Percentiles rank a stretch among this genome's conserved stretches.
phyloP scores from a whole-genome alignment of 345 rosid genomes.

The Luvunga scandens region DNA sequence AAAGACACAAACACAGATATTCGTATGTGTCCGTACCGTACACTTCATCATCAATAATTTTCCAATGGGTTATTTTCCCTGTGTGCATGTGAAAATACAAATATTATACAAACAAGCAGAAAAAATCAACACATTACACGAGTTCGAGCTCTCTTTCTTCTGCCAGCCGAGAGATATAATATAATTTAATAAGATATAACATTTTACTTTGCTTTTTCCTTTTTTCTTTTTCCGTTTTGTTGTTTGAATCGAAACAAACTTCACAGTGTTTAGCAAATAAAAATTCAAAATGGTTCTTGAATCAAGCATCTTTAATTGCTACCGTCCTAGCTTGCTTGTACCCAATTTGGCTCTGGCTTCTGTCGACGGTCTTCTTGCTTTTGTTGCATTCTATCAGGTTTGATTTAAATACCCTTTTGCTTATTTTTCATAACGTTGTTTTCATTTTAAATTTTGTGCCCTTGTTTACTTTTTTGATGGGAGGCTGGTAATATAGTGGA shows the following conservation, averaged over 20 bases:
- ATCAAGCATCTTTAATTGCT: constrained; percentile 18
- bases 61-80: background rate
- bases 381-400: constrained; percentile 44
- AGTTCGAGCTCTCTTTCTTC: background rate
- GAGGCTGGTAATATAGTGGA: background rate
- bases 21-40: constrained; percentile 11
- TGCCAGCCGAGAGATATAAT: background rate
- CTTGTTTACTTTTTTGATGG: background rate
- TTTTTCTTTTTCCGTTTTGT: no score
- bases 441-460: background rate
- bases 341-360: constrained; percentile 30
- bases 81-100: background rate
- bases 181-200: no score
- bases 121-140: background rate
- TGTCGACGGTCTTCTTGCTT: constrained; percentile 32
- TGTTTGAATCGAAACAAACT: background rate
- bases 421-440: background rate
- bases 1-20: background rate
- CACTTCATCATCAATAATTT: background rate
- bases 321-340: constrained; percentile 24
- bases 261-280: background rate
- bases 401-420: background rate
- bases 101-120: background rate
- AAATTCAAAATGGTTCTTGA: constrained; percentile 3
- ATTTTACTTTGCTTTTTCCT: no score